Conservation (phyloP, 2,329 filamentous ascomycete species). For the Metarhizium album region DNA sequence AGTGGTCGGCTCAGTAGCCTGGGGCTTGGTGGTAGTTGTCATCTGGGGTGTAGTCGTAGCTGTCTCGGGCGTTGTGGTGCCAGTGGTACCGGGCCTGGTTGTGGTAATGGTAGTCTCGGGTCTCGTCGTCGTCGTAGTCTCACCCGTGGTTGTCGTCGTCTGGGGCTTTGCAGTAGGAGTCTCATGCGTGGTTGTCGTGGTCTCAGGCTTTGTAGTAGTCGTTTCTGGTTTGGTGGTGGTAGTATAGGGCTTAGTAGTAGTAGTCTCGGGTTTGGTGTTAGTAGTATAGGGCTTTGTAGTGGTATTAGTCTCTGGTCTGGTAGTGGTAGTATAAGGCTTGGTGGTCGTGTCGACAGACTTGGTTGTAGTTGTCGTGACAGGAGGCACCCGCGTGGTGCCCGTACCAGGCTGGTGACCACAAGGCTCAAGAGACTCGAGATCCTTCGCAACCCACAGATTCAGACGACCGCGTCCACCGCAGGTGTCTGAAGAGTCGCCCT, state of each 20-base stretch:
- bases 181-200: neutral
- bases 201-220: slow-evolving; percentile 12
- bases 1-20: slow-evolving; percentile 12
- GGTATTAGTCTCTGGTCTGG: slow-evolving; percentile 1
- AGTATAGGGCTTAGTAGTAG: slow-evolving; percentile 10
- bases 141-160: slow-evolving; percentile 11
- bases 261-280: slow-evolving; percentile 19
- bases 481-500: slow-evolving; percentile 30
- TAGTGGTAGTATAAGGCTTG: neutral
- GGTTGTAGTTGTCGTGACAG: slow-evolving; percentile 8
- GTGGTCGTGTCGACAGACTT: neutral
- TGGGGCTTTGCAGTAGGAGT: neutral
- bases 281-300: slow-evolving; percentile 2
- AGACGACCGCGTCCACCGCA: slow-evolving; percentile 34
- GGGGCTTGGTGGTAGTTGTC: slow-evolving; percentile 2
- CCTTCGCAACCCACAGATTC: slow-evolving; percentile 35
- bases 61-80: slow-evolving; percentile 9
- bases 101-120: slow-evolving; percentile 4
- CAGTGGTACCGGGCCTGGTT: too few relatives aligned
- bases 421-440: slow-evolving; percentile 39
- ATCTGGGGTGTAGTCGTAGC: too few relatives aligned
- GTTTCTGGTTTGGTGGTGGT: too few relatives aligned
- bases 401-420: slow-evolving; percentile 27
- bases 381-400: slow-evolving; percentile 15
- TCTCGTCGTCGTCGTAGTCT: slow-evolving; percentile 1